Evolutionary conservation across 805 yeast genomes (phyloP), one percentile per base, ranked within the genome.

Genomic region (Kodamaea neixiangensis): DNA sequence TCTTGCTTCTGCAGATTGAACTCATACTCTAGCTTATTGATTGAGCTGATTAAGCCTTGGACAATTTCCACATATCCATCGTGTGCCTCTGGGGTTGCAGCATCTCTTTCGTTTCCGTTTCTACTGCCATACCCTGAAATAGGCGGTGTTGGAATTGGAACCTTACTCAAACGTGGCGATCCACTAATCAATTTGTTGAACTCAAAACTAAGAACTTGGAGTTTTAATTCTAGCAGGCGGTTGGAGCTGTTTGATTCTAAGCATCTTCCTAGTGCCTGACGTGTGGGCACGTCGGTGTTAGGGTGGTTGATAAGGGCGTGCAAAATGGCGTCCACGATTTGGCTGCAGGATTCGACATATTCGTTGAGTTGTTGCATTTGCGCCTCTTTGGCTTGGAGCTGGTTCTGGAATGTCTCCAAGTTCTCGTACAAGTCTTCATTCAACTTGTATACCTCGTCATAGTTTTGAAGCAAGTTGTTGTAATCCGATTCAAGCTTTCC

Each of bases 351-450:
- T 3, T 58, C 56, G 0, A 63, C 42, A 22, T 46, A 53, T 10
- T 47, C 50, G 17, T 56, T 54, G 11, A 59, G 19, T 11, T 50
- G 51, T 14, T 47, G 48, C 5, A 69, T 40, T 11, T 55, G 59
- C 0, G 14, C 38, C 22, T 72, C 74, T 42, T 65, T 68, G 6
- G 58, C 64, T 13, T 64, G 57, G 44, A 74, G 56, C 44, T 66
- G 68, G 15, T 53, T 50, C 52, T 74, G 71, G 49, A 68, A 71
- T 2, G 56, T 58, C 49, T 72, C 76, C 21, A 74, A 58, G 49
- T 63, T 73, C 5, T 59, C 57, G 52, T 69, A 71, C 45, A 74
- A 59, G 45, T 74, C 78, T 46, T 73, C 70, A 46, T 73, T 71
- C 19, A 74, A 59, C 34, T 62, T 59, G 47, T 58, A 65, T 13